Conservation (phyloP, 257 asterid genomes). For the Cordia subcordata region DNA sequence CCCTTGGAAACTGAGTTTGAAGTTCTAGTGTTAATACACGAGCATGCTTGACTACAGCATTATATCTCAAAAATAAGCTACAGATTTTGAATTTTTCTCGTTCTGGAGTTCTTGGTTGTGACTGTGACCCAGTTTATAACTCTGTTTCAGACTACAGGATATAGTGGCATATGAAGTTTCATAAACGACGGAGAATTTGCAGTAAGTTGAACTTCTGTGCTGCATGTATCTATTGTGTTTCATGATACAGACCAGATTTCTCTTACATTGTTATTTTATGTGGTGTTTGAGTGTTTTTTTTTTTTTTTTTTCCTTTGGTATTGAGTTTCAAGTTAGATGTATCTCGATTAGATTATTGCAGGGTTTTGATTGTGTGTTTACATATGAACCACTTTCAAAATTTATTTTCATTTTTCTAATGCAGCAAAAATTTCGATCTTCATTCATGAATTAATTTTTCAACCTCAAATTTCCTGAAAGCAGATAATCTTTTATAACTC, state of each 20-base stretch:
- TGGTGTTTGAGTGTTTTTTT: no score
- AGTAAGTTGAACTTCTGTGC: conserved; percentile 45
- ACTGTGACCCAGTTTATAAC: conserved; percentile 64
- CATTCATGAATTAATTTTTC: no score
- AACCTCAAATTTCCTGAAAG: no score
- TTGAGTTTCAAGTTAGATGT: no score
- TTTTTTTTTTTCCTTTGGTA: no score
- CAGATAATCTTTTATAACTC: no score
- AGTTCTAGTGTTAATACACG: conserved; percentile 49
- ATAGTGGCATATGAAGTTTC: conserved; percentile 50
- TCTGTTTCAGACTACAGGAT: conserved; percentile 60
- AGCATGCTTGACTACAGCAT: conserved; percentile 60
- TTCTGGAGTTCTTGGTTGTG: conserved; percentile 66
- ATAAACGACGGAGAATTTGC: conserved; percentile 87
- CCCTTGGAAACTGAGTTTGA: conserved; percentile 65
- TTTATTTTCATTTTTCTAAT: no score
- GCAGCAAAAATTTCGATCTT: no score
- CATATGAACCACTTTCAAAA: no score
- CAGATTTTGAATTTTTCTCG: conserved; percentile 73
- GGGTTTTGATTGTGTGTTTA: no score
- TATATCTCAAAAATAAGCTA: conserved; percentile 85
- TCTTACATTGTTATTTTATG: no score
- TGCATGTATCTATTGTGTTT: not conserved
- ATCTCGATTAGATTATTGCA: no score
- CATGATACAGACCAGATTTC: not conserved